Evolutionary conservation across 2,329 filamentous ascomycete genomes (phyloP).

Genomic region (Neurospora sp.): DNA sequence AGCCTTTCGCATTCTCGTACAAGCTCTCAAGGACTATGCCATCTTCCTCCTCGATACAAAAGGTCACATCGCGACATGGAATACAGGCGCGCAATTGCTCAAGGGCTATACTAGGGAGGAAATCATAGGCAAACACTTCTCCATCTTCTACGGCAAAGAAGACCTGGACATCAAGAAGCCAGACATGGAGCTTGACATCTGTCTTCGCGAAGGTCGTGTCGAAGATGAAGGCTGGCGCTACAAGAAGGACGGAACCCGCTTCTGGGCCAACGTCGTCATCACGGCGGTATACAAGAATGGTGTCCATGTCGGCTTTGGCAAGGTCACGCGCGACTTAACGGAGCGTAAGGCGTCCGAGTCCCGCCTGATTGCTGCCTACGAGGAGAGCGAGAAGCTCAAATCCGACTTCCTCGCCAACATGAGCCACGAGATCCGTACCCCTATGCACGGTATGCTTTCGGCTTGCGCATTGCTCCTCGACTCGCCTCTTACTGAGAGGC

Average conservation of each 20-base stretch:
- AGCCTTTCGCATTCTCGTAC: constrained; percentile 50
- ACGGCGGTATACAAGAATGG: constrained; percentile 43
- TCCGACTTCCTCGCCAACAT: constrained; percentile 54
- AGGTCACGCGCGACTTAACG: constrained; percentile 48
- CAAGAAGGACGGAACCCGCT: constrained; percentile 45
- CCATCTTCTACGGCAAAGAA: constrained; percentile 43
- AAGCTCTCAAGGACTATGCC: constrained; percentile 52
- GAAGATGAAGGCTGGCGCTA: constrained; percentile 53
- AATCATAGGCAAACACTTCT: constrained; percentile 49
- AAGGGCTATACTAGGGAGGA: constrained; percentile 46
- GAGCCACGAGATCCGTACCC: constrained; percentile 55
- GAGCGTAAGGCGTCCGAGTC: constrained; percentile 45
- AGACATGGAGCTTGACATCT: constrained; percentile 38
- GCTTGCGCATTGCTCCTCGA: constrained; percentile 49
- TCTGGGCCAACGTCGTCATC: constrained; percentile 53
- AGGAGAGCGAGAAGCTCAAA: constrained; percentile 54
- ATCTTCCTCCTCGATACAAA: constrained; percentile 51
- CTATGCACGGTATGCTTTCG: constrained; percentile 53
- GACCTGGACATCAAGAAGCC: constrained; percentile 41
- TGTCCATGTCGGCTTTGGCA: constrained; percentile 46
- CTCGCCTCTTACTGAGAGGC: constrained; percentile 40
- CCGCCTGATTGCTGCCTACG: constrained; percentile 46
- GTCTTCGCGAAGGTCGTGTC: constrained; percentile 43
- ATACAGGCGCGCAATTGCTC: constrained; percentile 42
- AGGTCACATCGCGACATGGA: constrained; percentile 50